Percentiles rank a stretch among this genome's conserved stretches.
Evolutionary conservation across 768 basidiomycete genomes (phyloP).

Genomic region (Russula brevipes): DNA sequence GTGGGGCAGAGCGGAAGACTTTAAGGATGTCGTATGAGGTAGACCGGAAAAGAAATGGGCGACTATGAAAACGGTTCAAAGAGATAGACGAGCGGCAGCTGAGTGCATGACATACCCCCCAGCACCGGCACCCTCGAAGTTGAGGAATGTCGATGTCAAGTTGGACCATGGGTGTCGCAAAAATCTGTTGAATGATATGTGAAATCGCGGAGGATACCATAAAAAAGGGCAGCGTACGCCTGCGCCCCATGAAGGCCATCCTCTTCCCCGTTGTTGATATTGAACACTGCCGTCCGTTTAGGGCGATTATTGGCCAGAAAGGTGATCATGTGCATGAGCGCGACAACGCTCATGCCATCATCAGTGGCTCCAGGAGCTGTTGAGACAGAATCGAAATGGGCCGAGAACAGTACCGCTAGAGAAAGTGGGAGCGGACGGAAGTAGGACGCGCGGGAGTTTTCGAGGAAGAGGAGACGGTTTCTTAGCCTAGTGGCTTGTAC

Average conservation of each 20-base stretch:
- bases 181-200: slow-evolving; percentile 41
- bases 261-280: slow-evolving; percentile 85
- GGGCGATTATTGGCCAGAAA: slow-evolving; percentile 41
- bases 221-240: slow-evolving; percentile 38
- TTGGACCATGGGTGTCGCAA: slow-evolving; percentile 71
- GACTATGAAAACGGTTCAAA: slow-evolving; percentile 36
- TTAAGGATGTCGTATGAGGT: slow-evolving; percentile 54
- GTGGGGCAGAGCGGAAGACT: slow-evolving; percentile 51
- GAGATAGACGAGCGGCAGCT: slow-evolving; percentile 8
- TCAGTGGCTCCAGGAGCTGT: slow-evolving; percentile 73
- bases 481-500: too few species aligned
- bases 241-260: slow-evolving; percentile 70
- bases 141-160: slow-evolving; percentile 62
- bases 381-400: slow-evolving; percentile 79
- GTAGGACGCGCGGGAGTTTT: too few species aligned
- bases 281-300: slow-evolving; percentile 65
- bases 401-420: slow-evolving; percentile 71
- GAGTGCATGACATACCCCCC: slow-evolving; percentile 51
- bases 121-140: slow-evolving; percentile 75
- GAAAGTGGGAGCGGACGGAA: too few species aligned
- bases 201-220: not conserved
- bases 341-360: slow-evolving; percentile 68
- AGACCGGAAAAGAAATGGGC: slow-evolving; percentile 70
- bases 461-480: too few species aligned
- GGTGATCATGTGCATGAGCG: slow-evolving; percentile 59